phyloP scores from a whole-genome alignment of 2,329 filamentous ascomycete species.

The Lecanoromycetidae sp. region DNA sequence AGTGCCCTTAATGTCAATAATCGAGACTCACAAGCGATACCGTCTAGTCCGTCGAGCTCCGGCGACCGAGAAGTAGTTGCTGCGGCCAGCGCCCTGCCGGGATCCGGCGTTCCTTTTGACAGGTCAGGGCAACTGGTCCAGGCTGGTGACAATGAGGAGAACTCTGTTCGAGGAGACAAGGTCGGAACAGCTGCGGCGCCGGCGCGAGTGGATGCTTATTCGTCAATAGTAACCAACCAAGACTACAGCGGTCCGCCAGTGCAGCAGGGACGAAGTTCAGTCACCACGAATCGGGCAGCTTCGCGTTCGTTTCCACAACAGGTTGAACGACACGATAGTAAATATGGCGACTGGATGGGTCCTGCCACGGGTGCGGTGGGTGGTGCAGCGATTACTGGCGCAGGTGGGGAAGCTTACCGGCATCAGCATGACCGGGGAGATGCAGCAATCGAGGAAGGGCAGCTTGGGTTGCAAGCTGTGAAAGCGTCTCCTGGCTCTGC shows the following conservation, averaged over 20 bases:
- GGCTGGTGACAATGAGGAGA: slow-evolving; percentile 26
- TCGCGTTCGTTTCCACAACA: not conserved
- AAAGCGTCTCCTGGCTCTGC: not conserved
- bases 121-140: slow-evolving; percentile 8
- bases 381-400: slow-evolving; percentile 31
- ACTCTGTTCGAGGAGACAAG: not conserved
- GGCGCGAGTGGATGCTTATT: not conserved
- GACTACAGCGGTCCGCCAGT: not conserved
- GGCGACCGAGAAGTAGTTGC: slow-evolving; percentile 51
- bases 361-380: slow-evolving; percentile 35
- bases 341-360: slow-evolving; percentile 44
- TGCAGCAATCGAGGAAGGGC: slow-evolving; percentile 17
- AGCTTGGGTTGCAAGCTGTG: slow-evolving; percentile 14
- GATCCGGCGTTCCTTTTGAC: slow-evolving; percentile 28
- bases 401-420: slow-evolving; percentile 27
- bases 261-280: not conserved
- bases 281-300: not conserved
- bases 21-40: slow-evolving; percentile 69
- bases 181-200: slow-evolving; percentile 1
- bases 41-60: slow-evolving; percentile 70
- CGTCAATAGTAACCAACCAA: not conserved
- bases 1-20: slow-evolving; percentile 85
- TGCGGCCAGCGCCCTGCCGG: slow-evolving; percentile 45
- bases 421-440: slow-evolving; percentile 19
- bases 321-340: slow-evolving; percentile 27